These are phyloP conservation scores for Nepenthes alata DNA, from an alignment of 179 eudicot species.

Conservation along the genomic window DNA sequence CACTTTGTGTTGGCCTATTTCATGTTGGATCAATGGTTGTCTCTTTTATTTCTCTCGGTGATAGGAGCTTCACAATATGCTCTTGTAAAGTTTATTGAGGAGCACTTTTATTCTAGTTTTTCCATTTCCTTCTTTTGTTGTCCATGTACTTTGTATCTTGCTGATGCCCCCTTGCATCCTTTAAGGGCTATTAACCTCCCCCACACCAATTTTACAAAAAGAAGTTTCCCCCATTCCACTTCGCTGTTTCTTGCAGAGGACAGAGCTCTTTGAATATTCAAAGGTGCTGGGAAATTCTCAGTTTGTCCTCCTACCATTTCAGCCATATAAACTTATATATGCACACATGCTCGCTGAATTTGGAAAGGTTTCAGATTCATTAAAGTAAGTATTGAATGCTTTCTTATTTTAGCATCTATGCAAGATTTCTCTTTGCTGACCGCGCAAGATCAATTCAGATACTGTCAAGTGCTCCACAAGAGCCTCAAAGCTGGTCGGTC, in stretches of 20 bases:
- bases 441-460: conserved; percentile 34
- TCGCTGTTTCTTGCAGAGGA: conserved; percentile 47
- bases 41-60: too few relatives aligned
- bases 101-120: too few relatives aligned
- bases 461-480: conserved; percentile 70
- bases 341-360: conserved; percentile 98
- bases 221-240: neutral
- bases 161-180: too few relatives aligned
- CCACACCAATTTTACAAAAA: too few relatives aligned
- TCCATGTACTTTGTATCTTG: too few relatives aligned
- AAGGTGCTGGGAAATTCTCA: conserved; percentile 89
- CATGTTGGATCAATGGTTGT: too few relatives aligned
- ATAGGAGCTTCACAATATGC: too few relatives aligned
- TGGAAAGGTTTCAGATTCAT: conserved; percentile 77
- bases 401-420: neutral
- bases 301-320: conserved; percentile 61
- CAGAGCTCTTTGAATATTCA: conserved; percentile 85
- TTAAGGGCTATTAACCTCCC: too few relatives aligned
- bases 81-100: too few relatives aligned
- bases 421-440: neutral
- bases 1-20: too few relatives aligned
- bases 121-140: too few relatives aligned
- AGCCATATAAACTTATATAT: conserved; percentile 83
- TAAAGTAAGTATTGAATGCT: conserved; percentile 42
- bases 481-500: conserved; percentile 66